Evolutionary conservation across 2,329 filamentous ascomycete species (phyloP), one percentile per base, ranked within the genome.

Genomic region (Aspergillus texensis): DNA sequence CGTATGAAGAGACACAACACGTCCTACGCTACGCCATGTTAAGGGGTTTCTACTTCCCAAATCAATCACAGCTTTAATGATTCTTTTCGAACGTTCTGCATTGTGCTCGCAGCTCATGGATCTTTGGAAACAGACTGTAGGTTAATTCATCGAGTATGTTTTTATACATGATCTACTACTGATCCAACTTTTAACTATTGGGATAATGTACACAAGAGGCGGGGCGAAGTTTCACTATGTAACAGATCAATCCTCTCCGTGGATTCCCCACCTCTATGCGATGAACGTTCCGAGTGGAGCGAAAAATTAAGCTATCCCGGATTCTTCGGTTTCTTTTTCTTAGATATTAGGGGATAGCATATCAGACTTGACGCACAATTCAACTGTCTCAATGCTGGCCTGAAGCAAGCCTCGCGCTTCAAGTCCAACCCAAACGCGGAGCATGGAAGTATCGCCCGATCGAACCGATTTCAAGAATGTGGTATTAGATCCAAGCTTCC

Each of bases 311-410:
- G 46, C 46, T 50, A 50, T 28, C 8, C 46, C 12, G 12, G 21
- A 16, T 48, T 28, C 16, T 28, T 24, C 43, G 11, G 16, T 32
- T 16, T 32, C 14, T 32, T 52, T 32, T 39, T 53, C 61, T 71
- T 62, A 97, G 67, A 96, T 88, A 81, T 96, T 97, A 3, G 93
- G 93, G 56, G 92, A 92, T 65, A 97, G 81, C 67, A 92, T 85
- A 78, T 97, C 93, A 70, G 94, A 96, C 76, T 94, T 95, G 72
- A 97, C 94, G 76, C 92, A 96, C 73, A 87, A 85, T 78, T 97
- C 93, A 39, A 94, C 91, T 78, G 93, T 93, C 75, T 96, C 93
- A 60, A 96, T 87, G 67, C 92, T 96, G 52, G 92, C 92, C 79
- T 96, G 92, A 79, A 97, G 85, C 79, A 96, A 95, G 70, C 90